These are phyloP conservation scores for Sphagnum fallax DNA, from an alignment of 228 moss, liverwort and hornwort genomes.

Conservation along the genomic window DNA sequence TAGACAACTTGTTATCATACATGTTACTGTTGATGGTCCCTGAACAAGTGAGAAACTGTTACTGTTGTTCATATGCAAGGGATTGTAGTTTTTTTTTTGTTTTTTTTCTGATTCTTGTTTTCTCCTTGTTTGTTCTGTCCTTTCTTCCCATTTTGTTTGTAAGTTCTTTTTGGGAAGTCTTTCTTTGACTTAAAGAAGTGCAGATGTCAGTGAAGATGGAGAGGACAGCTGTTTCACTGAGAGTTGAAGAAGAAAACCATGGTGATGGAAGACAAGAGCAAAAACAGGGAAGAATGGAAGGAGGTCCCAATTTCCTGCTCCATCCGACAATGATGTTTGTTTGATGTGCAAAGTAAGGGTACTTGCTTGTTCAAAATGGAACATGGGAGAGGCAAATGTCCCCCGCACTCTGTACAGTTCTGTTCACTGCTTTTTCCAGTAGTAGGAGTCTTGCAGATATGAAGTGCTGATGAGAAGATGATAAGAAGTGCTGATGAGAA, in stretches of 20 bases:
- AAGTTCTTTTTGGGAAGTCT: too few relatives aligned
- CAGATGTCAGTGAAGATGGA: constrained; percentile 20
- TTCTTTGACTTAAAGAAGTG: neutral
- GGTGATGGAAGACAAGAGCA: neutral
- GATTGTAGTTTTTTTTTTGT: too few relatives aligned
- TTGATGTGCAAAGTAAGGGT: constrained; percentile 53
- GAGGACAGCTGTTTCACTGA: constrained; percentile 15
- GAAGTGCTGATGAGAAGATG: neutral
- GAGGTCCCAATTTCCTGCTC: constrained; percentile 9
- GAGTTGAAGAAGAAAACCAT: constrained; percentile 12
- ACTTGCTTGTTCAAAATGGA: neutral
- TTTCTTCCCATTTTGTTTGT: too few relatives aligned
- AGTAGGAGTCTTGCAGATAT: neutral
- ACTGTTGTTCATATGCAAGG: too few relatives aligned
- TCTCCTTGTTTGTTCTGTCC: too few relatives aligned
- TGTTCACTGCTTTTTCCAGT: neutral
- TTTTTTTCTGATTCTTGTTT: too few relatives aligned
- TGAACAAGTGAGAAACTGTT: too few relatives aligned
- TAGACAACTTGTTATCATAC: too few relatives aligned
- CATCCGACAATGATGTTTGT: constrained; percentile 42
- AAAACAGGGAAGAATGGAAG: constrained; percentile 5
- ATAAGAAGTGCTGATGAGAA: neutral
- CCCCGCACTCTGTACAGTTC: neutral
- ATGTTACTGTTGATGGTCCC: too few relatives aligned
- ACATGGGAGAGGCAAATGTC: neutral